A percentile compares a stretch with the other conserved stretches of the same genome.
These are phyloP conservation scores for Raddia distichophylla DNA, from an alignment of 176 grass and related monocot species.

Conservation along the genomic window DNA sequence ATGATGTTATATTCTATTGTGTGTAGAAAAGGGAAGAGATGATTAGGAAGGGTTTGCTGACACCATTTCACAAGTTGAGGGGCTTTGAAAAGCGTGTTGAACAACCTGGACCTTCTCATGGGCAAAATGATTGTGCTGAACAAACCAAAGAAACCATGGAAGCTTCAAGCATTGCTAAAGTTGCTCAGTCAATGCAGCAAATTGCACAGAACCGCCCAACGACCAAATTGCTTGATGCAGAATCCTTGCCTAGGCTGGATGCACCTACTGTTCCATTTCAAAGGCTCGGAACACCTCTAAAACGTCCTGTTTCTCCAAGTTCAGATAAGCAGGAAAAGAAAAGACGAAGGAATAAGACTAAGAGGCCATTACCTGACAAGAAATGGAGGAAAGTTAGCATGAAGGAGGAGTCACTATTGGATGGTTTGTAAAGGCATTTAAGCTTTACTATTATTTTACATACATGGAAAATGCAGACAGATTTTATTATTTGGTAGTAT, in stretches of 20 bases:
- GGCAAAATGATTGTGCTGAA: conserved; percentile 31
- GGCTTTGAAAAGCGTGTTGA: conserved; percentile 85
- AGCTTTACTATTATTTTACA: conserved; percentile 29
- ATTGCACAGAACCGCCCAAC: conserved; percentile 62
- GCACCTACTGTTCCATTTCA: conserved; percentile 83
- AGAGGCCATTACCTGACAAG: conserved; percentile 79
- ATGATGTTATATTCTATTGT: conserved; percentile 38
- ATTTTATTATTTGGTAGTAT: conserved; percentile 22
- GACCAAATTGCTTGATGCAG: conserved; percentile 81
- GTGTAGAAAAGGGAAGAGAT: conserved; percentile 84
- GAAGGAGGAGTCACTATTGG: conserved; percentile 45
- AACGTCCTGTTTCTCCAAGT: conserved; percentile 49
- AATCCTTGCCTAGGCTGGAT: conserved; percentile 72
- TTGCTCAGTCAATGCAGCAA: conserved; percentile 61
- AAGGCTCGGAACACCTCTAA: conserved; percentile 65
- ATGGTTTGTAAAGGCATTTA: conserved; percentile 37
- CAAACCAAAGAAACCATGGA: conserved; percentile 46
- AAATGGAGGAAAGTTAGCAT: conserved; percentile 69
- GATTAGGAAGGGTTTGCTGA: conserved; percentile 82
- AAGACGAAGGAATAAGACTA: conserved; percentile 53
- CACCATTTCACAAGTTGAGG: conserved; percentile 92
- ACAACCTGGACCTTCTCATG: conserved; percentile 45
- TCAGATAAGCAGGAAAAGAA: conserved; percentile 58
- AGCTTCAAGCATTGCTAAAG: conserved; percentile 69
- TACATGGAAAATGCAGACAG: not conserved